Conservation (phyloP, 768 basidiomycete species). For the Suillus lakei region DNA sequence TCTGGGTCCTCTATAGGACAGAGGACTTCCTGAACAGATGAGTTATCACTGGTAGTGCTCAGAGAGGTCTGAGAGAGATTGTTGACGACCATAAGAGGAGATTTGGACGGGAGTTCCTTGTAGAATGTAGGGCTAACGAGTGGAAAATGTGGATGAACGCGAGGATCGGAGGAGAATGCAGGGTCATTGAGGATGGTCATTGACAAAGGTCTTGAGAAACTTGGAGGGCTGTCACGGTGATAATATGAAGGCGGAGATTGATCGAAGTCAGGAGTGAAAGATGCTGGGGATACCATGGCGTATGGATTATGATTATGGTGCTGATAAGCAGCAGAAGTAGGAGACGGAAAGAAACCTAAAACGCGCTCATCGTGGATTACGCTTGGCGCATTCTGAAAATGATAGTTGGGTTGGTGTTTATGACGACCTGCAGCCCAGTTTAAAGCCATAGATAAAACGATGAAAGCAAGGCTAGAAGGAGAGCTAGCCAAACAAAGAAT, state of each 20-base stretch:
- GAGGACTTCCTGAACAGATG: background rate
- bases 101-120: conserved; percentile 33
- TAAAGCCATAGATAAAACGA: conserved; percentile 19
- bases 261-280: conserved; percentile 9
- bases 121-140: conserved; percentile 21
- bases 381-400: background rate
- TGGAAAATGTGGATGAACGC: conserved; percentile 48
- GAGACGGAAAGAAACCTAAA: conserved; percentile 11
- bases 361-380: conserved; percentile 2
- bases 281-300: conserved; percentile 11
- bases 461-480: background rate
- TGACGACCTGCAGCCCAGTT: conserved; percentile 16
- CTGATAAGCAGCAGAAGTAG: conserved; percentile 2
- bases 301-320: conserved; percentile 10
- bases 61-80: conserved; percentile 7
- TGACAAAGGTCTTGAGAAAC: conserved; percentile 25
- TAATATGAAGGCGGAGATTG: conserved; percentile 11
- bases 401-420: conserved; percentile 5
- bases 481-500: conserved; percentile 8
- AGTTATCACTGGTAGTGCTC: conserved; percentile 2
- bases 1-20: background rate
- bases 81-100: conserved; percentile 29
- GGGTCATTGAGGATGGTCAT: conserved; percentile 51
- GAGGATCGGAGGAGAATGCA: conserved; percentile 63
- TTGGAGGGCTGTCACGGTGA: conserved; percentile 1